These are phyloP conservation scores for Flaveria ramosissima DNA, from an alignment of 129 eudicot genomes.

Conservation along the genomic window DNA sequence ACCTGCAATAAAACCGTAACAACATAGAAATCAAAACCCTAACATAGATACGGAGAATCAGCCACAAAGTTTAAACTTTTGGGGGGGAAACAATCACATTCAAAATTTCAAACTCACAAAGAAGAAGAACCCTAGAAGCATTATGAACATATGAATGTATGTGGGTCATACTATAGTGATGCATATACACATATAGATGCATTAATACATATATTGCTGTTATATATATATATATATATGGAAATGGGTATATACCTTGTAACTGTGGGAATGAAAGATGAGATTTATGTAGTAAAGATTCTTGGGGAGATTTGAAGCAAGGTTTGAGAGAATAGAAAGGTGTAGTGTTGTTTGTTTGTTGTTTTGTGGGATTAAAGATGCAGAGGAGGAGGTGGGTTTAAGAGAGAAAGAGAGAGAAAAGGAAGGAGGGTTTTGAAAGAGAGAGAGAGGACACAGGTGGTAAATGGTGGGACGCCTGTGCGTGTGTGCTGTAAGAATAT, in stretches of 20 bases:
- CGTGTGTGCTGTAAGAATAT: conserved; percentile 6
- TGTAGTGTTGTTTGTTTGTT: no score
- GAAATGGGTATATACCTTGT: neutral
- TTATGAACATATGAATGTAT: neutral
- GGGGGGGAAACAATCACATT: neutral
- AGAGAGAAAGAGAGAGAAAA: neutral
- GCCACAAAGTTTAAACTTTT: no score
- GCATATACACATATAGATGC: neutral
- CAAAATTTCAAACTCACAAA: neutral
- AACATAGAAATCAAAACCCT: neutral
- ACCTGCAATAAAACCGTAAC: neutral
- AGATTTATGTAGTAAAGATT: neutral
- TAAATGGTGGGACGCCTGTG: neutral
- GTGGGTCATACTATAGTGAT: neutral
- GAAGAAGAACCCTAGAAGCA: neutral
- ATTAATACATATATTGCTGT: neutral
- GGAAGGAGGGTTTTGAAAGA: neutral
- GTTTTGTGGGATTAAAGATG: neutral
- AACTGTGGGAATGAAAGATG: neutral
- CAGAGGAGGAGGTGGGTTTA: neutral
- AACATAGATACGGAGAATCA: neutral
- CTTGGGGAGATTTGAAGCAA: neutral
- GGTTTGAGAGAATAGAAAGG: neutral
- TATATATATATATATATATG: neutral
- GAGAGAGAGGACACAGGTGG: conserved; percentile 4